Conservation (phyloP, 345 rosid genomes). For the Gossypium rotundifolium region DNA sequence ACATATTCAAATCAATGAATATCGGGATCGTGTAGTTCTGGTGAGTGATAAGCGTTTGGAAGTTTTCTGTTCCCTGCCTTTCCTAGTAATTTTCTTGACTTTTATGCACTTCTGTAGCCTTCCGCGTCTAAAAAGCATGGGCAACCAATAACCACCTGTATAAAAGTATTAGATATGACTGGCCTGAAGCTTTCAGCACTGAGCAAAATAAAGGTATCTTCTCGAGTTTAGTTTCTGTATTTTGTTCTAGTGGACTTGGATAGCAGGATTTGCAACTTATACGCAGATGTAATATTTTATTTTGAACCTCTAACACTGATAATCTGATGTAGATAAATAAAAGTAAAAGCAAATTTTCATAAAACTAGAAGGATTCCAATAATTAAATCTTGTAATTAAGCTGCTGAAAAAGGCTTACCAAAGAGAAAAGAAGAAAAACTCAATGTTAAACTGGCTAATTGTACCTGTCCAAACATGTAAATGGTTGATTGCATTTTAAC, state of each 20-base stretch:
- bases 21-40: slow-evolving; percentile 74
- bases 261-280: not conserved
- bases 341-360: not conserved
- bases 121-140: slow-evolving; percentile 64
- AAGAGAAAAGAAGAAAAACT: not conserved
- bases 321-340: not conserved
- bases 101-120: slow-evolving; percentile 48
- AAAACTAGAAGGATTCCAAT: not conserved
- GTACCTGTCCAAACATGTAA: not conserved
- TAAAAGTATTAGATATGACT: slow-evolving; percentile 90
- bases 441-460: not conserved
- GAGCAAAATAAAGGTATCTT: slow-evolving; percentile 72
- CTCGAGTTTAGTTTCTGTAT: not conserved
- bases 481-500: not conserved
- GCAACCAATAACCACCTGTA: slow-evolving; percentile 74
- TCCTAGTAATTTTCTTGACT: slow-evolving; percentile 11
- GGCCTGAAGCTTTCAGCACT: slow-evolving; percentile 85
- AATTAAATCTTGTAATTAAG: not conserved
- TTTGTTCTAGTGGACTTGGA: not conserved
- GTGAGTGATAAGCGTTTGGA: slow-evolving; percentile 39
- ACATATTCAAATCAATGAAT: slow-evolving; percentile 95
- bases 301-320: not conserved
- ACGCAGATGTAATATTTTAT: not conserved
- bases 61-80: not conserved
- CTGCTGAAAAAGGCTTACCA: not conserved